A percentile compares a stretch with the other conserved stretches of the same genome.
Evolutionary conservation across 2,329 filamentous ascomycete species (phyloP).

Genomic region (Beauveria bassiana): DNA sequence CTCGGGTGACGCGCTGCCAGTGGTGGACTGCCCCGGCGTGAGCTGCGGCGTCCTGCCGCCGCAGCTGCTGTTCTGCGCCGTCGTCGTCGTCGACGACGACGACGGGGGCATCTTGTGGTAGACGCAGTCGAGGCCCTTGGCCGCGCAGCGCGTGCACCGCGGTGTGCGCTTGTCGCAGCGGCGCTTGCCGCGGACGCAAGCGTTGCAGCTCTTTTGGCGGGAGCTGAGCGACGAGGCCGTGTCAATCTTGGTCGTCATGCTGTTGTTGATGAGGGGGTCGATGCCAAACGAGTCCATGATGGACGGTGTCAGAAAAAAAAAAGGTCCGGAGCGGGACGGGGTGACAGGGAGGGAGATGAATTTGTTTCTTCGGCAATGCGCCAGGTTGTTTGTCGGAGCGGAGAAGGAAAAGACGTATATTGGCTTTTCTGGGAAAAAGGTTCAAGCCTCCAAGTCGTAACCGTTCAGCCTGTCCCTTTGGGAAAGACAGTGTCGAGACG

Average conservation of each 20-base stretch:
- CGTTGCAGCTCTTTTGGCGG: slow-evolving; percentile 43
- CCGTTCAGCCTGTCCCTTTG: too few species aligned
- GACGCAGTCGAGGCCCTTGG: slow-evolving; percentile 33
- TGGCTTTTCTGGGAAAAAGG: too few species aligned
- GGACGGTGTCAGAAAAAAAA: neutral
- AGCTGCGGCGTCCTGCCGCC: neutral
- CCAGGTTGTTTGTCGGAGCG: neutral
- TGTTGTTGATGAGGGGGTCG: slow-evolving; percentile 15
- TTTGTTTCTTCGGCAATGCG: too few species aligned
- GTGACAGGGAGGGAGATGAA: neutral
- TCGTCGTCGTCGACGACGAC: too few species aligned
- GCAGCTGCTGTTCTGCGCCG: neutral
- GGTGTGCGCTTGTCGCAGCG: slow-evolving; percentile 39
- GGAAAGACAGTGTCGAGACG: too few species aligned
- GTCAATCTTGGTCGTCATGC: slow-evolving; percentile 18
- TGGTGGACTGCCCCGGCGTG: slow-evolving; percentile 3
- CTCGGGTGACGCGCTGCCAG: slow-evolving; percentile 11
- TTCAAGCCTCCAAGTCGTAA: too few species aligned
- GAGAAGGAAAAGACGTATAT: neutral
- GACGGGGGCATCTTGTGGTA: slow-evolving; percentile 30
- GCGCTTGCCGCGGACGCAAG: slow-evolving; percentile 39
- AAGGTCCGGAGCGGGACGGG: neutral
- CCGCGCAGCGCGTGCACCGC: slow-evolving; percentile 34
- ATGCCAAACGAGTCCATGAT: slow-evolving; percentile 11
- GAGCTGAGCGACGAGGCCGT: slow-evolving; percentile 27